phyloP scores from a whole-genome alignment of 306 rosid species.

The Clitoria ternatea region DNA sequence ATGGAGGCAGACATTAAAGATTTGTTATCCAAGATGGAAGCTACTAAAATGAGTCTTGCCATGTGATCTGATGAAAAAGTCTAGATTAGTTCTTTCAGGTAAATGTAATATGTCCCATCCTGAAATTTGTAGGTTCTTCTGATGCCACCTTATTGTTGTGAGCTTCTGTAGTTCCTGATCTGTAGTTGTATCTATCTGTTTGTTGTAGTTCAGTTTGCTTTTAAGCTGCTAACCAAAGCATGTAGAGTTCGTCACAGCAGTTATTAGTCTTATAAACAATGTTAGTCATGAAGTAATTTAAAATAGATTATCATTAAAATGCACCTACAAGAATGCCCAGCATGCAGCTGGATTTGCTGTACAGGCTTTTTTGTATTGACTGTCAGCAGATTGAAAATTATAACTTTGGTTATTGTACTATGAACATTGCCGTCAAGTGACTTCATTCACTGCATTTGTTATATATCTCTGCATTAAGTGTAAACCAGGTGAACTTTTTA shows the following conservation, averaged over 20 bases:
- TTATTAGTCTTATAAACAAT: conserved; percentile 39
- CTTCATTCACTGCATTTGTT: too few relatives aligned
- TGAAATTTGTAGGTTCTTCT: conserved; percentile 38
- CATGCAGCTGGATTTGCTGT: conserved; percentile 11
- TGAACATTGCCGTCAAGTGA: background rate
- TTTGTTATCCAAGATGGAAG: conserved; percentile 89
- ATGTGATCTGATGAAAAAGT: conserved; percentile 37
- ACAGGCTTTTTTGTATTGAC: conserved; percentile 1
- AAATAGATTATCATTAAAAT: conserved; percentile 9
- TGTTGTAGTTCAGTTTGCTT: conserved; percentile 30
- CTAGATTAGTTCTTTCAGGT: conserved; percentile 38
- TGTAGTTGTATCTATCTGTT: conserved; percentile 37
- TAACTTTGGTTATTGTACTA: background rate
- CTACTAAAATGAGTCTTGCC: conserved; percentile 78
- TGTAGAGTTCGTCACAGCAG: conserved; percentile 50
- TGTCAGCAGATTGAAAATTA: background rate
- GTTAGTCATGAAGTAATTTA: conserved; percentile 29
- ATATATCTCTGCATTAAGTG: background rate
- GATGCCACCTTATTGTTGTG: conserved; percentile 27
- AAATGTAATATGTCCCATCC: conserved; percentile 21
- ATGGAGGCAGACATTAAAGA: conserved; percentile 92
- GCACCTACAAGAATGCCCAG: background rate
- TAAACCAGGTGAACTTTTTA: background rate
- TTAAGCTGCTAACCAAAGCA: conserved; percentile 56
- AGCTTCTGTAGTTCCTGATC: conserved; percentile 32